Base-by-base conservation (phyloP, 202 grass and related monocot genomes). In the Panicum virgatum region DNA sequence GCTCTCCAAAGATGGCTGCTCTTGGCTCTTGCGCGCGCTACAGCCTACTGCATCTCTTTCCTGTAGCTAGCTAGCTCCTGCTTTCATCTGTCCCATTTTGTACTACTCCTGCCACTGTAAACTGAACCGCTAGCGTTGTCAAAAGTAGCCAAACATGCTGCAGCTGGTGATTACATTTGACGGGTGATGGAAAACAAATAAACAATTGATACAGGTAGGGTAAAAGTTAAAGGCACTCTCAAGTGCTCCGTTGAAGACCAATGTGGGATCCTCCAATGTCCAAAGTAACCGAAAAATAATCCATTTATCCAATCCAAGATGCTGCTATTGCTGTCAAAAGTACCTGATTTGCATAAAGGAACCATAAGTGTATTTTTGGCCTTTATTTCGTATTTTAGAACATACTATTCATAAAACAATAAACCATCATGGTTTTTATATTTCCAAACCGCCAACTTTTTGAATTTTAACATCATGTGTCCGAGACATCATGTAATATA, bases 1-100 rank as follows among this genome's bases (percentile, higher is more conserved):
- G 15, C 66, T 37, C 67, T 79, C 19, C 77, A 86, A 69, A 86
- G 77, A 76, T 57, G 71, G 50, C 69, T 6, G 12, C 30, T 45
- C 39, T 32, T 43, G n/a, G n/a, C n/a, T n/a, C n/a, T n/a, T n/a
- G n/a, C n/a, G n/a, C n/a, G 40, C 62, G 6, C 26, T 9, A 18
- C 3, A n/a, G n/a, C n/a, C n/a, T 34, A 34, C 32, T 40, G 20
- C 22, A 62, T 66, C 42, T 16, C 67, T 61, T 56, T 67, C 10
- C 27, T 71, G 19, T 45, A 0, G 8, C 62, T 34, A 38, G 45
- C 19, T 12, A 63, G 7, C 56, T 56, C 1, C 16, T 63, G 9
- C 66, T 68, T 79, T 62, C 29, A 52, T 52, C 79, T 68, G 43
- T 68, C 22, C 80, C 27, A 50, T 69, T 72, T 69, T 43, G n/a